Evolutionary conservation across 2,329 filamentous ascomycete species (phyloP).

Genomic region (Pseudogymnoascus sp.): DNA sequence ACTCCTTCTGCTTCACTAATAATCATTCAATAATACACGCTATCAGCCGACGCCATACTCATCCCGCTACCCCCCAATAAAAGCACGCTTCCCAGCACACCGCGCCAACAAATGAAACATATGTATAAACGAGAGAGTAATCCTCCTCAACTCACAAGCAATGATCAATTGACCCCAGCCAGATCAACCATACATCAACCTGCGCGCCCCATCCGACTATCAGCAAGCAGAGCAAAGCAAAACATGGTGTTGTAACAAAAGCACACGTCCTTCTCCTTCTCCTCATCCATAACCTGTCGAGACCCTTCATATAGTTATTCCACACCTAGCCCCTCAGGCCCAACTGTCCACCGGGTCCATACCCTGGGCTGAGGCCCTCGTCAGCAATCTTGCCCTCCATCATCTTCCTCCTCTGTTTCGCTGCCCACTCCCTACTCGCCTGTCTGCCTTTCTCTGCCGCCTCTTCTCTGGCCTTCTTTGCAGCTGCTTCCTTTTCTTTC

Average conservation of each 20-base stretch:
- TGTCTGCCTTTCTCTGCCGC: conserved; percentile 53
- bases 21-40: conserved; percentile 7
- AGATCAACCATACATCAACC: not conserved
- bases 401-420: conserved; percentile 38
- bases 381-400: conserved; percentile 14
- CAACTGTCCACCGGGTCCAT: conserved; percentile 21
- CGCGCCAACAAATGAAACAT: conserved; percentile 4
- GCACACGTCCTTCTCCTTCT: not conserved
- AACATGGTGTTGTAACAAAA: not conserved
- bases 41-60: not conserved
- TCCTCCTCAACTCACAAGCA: not conserved
- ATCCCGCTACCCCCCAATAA: not conserved
- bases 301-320: not conserved
- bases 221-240: not conserved
- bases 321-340: conserved; percentile 13
- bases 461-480: conserved; percentile 47
- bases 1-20: not conserved
- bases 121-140: not conserved
- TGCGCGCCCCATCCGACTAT: not conserved
- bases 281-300: not conserved
- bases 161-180: not conserved
- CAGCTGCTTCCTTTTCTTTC: conserved; percentile 44
- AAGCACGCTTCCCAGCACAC: not conserved
- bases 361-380: conserved; percentile 19
- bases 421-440: conserved; percentile 54